Base-by-base conservation (phyloP, 257 asterid genomes). In the Jaltomata sinuosa region DNA sequence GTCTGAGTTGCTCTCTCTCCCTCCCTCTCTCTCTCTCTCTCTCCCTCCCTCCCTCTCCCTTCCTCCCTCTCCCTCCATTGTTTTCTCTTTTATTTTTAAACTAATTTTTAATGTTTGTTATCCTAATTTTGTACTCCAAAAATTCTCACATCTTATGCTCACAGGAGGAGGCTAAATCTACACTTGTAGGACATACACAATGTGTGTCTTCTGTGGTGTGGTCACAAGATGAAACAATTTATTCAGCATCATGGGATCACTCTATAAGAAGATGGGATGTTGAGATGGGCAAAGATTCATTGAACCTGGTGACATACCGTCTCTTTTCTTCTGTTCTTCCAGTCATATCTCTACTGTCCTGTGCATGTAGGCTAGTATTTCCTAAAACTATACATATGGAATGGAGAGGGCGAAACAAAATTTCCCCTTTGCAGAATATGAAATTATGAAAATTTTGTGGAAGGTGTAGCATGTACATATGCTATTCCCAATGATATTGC, bases 191-290 rank as follows among this genome's bases (percentile, higher is more conserved):
- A 45, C 99, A 97, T 89, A 91, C 97, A 80, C 99, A 97, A 85
- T 91, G 95, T 86, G 97, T 95, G 80, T 91, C 99, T 79, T 90
- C 98, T 76, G 96, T 95, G 40, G 91, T 87, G 87, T 97, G 99
- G 99, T 93, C 98, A 21, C 86, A 90, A 80, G 89, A 52, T 83
- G 92, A 81, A 67, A 90, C 94, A 85, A 87, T 97, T 81, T 95
- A 91, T 88, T 97, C 99, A 59, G 93, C 96, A 62, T 94, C 99
- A 82, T 97, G 99, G 98, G 99, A 97, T 89, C 98, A 95, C 87
- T 90, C 98, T 84, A 92, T 95, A 81, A 91, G 95, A 91, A 93
- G 91, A 87, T 97, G 99, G 99, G 98, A 97, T 87, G 99, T 94
- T 86, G 97, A 89, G 91, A 92, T 92, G 7, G 97, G 98, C 88